Evolutionary conservation across 164 flowering plant species (phyloP).

Genomic region (Nymphaea thermarum): DNA sequence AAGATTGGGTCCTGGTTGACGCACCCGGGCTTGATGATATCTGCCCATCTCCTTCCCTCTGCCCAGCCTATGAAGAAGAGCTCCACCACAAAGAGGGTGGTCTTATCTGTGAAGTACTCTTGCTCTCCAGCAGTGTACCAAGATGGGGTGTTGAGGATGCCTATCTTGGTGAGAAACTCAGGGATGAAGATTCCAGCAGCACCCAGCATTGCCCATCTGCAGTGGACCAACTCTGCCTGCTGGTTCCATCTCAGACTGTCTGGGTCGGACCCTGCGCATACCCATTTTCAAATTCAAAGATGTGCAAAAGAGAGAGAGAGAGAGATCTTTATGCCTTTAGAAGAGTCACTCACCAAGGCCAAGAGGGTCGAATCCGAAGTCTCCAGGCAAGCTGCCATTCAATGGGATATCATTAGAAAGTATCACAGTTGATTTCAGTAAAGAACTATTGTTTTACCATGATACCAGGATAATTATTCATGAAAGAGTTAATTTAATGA

Average conservation of each 20-base stretch:
- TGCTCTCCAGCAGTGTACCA: constrained; percentile 95
- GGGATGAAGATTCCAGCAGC: constrained; percentile 99
- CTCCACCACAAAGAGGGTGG: constrained; percentile 84
- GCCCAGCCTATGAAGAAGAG: constrained; percentile 89
- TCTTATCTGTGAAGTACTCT: constrained; percentile 96
- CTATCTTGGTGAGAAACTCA: constrained; percentile 81
- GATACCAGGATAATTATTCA: neutral
- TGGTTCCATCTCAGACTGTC: constrained; percentile 67
- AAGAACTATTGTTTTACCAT: neutral
- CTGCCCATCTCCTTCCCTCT: constrained; percentile 35
- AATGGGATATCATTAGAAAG: neutral
- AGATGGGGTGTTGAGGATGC: constrained; percentile 94
- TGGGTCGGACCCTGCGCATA: constrained; percentile 80
- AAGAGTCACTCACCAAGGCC: constrained; percentile 55
- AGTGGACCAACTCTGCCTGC: constrained; percentile 90
- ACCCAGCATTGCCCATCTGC: constrained; percentile 99
- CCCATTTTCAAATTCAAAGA: neutral
- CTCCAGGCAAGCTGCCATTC: constrained; percentile 88
- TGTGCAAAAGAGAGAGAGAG: neutral
- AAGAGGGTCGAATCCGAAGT: constrained; percentile 96
- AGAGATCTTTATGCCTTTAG: neutral
- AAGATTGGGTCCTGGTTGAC: constrained; percentile 97
- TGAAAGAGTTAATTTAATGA: neutral
- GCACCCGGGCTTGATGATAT: constrained; percentile 79
- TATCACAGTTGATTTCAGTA: neutral